Conservation (phyloP, 306 rosid genomes). For the Rubus idaeus region DNA sequence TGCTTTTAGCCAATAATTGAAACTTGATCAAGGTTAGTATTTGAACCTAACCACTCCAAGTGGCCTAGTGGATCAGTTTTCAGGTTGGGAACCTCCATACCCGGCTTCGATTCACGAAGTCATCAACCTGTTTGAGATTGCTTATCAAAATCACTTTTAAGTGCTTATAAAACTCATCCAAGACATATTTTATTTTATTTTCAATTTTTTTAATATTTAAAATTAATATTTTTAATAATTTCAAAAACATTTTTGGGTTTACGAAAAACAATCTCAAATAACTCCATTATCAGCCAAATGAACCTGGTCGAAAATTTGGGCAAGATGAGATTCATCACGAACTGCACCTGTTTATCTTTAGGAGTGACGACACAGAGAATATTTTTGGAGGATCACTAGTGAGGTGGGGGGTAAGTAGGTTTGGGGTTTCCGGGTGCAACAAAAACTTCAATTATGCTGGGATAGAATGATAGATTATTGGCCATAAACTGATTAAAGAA, state of each 20-base stretch:
- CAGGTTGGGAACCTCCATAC: no score
- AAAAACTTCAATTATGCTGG: not conserved
- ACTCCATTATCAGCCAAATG: constrained; percentile 22
- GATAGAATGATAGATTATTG: not conserved
- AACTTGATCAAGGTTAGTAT: not conserved
- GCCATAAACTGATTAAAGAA: not conserved
- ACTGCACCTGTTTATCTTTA: constrained; percentile 14
- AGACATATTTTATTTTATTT: no score
- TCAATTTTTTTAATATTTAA: no score
- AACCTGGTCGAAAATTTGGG: constrained; percentile 26
- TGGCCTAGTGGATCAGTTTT: no score
- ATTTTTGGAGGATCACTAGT: constrained; percentile 13
- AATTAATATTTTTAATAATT: no score
- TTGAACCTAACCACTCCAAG: no score
- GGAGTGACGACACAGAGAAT: constrained; percentile 11
- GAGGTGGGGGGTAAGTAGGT: not conserved
- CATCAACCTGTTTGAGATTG: no score
- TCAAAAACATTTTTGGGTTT: no score
- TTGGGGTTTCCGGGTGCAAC: not conserved
- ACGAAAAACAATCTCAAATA: no score
- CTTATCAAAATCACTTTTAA: no score
- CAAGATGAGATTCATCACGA: not conserved
- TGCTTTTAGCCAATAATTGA: constrained; percentile 22
- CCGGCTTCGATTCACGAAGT: no score
- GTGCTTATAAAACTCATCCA: no score